Percentiles rank a stretch among this genome's conserved stretches.
These are phyloP conservation scores for Fusarium odoratissimum DNA, from an alignment of 2,329 filamentous ascomycete genomes.

Conservation along the genomic window DNA sequence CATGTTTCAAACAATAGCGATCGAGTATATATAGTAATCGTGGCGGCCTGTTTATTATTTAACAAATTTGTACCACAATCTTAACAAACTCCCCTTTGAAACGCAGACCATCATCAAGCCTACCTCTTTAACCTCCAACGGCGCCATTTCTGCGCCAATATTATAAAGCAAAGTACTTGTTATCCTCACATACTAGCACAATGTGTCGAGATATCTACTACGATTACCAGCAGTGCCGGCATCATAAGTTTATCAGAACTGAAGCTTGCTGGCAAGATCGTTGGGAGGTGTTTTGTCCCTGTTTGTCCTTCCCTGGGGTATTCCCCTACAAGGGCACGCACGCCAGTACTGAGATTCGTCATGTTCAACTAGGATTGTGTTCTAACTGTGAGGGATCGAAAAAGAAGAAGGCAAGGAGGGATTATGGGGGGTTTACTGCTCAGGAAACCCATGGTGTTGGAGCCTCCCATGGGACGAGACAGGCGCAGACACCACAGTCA, in stretches of 20 bases:
- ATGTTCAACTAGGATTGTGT: neutral
- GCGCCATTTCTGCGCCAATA: neutral
- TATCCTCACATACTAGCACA: neutral
- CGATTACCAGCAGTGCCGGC: slow-evolving; percentile 3
- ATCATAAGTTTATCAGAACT: neutral
- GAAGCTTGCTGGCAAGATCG: slow-evolving; percentile 8
- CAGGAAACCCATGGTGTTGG: neutral
- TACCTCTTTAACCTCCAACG: neutral
- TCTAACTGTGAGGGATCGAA: neutral
- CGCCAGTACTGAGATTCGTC: neutral
- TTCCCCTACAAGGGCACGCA: neutral
- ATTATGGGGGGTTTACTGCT: neutral
- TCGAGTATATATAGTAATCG: slow-evolving; percentile 4
- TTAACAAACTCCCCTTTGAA: neutral
- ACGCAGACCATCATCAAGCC: neutral
- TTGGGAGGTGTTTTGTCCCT: neutral
- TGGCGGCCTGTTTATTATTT: neutral
- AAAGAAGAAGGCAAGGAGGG: neutral
- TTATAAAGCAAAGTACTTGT: neutral
- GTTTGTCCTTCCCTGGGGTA: neutral
- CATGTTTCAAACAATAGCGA: neutral
- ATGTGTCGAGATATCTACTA: slow-evolving; percentile 8
- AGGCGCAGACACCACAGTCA: neutral
- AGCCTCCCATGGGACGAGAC: neutral
- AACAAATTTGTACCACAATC: neutral